Evolutionary conservation across 108 stramenopile species (phyloP), one percentile per base, ranked within the genome.

Genomic region (Aurantiochytrium sp.): DNA sequence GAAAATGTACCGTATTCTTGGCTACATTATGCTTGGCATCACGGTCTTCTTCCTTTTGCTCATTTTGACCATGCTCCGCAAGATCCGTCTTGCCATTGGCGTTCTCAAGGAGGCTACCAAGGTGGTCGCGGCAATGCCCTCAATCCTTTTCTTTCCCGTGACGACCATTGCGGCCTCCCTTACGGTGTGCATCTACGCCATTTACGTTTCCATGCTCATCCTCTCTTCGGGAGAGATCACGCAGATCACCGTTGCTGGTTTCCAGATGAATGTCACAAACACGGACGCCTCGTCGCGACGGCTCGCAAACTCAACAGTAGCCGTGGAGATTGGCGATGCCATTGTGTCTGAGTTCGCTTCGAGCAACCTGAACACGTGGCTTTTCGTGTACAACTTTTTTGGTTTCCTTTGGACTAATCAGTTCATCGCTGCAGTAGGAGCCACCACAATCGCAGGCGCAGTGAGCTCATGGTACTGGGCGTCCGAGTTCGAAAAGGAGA

Each of bases 351-450:
- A 29, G 25, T 57, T 88, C 10, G 5, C 42, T n/a, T 6, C 5
- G 44, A 35, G 28, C 88, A 88, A 21, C 59, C 2, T 35, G 25
- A 60, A 57, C 2, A 88, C 53, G 5, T 90, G 88, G 88, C 44
- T 90, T 1, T 35, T 57, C 5, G 21, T 87, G n/a, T 90, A 90
- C 60, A 44, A 90, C 44, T 60, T 90, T 58, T 90, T 90, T n/a
- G 89, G 76, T 45, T 29, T 59, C 10, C 60, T 90, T 16, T 90
- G 89, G 89, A 90, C 89, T 4, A 60, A 47, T 59, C 83, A 90
- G 76, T 59, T 90, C 72, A 57, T 89, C 51, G 10, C 23, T 14
- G 88, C 72, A 19, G 28, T 58, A 12, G 23, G 35, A 8, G 88
- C 88, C 5, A 49, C 44, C 44, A 60, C 28, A 21, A 71, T 88